A percentile compares a stretch with the other conserved stretches of the same genome.
These are phyloP conservation scores for Eragrostis curvula DNA, from an alignment of 176 grass and related monocot genomes.

Conservation along the genomic window DNA sequence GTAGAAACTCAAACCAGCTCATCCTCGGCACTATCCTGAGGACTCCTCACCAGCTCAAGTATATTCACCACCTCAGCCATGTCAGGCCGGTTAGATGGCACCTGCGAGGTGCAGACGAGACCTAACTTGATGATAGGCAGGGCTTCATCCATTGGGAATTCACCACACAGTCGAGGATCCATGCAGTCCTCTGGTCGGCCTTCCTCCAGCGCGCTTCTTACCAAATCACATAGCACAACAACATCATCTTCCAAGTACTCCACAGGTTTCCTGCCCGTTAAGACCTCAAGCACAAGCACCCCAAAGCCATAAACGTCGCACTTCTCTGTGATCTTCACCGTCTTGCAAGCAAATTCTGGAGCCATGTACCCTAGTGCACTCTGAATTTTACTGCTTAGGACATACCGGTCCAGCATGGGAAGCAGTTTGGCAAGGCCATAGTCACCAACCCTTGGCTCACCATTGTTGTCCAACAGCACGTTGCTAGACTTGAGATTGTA, in stretches of 20 bases:
- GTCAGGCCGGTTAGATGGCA: slow-evolving; percentile 89
- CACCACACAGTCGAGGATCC: slow-evolving; percentile 62
- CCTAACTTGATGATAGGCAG: slow-evolving; percentile 83
- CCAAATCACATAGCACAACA: slow-evolving; percentile 79
- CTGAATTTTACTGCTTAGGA: slow-evolving; percentile 95
- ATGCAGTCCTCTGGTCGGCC: slow-evolving; percentile 74
- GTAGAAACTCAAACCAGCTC: slow-evolving; percentile 60
- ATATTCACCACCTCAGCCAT: slow-evolving; percentile 85
- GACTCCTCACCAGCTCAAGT: slow-evolving; percentile 81
- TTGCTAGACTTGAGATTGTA: slow-evolving; percentile 98
- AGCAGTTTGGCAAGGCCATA: slow-evolving; percentile 88
- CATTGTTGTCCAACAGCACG: slow-evolving; percentile 75
- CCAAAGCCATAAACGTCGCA: slow-evolving; percentile 94
- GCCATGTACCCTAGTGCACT: slow-evolving; percentile 99
- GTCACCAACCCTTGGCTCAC: slow-evolving; percentile 77
- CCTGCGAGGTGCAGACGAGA: slow-evolving; percentile 87
- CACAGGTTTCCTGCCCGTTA: slow-evolving; percentile 73
- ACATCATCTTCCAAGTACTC: slow-evolving; percentile 99
- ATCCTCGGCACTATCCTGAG: slow-evolving; percentile 57
- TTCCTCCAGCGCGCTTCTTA: slow-evolving; percentile 76
- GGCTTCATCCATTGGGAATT: slow-evolving; percentile 78
- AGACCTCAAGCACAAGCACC: slow-evolving; percentile 68
- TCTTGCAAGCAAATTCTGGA: slow-evolving; percentile 91
- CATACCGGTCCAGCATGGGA: slow-evolving; percentile 87
- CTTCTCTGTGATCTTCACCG: slow-evolving; percentile 91